Conservation (phyloP, 169 alveolate genomes). For the Plasmodium falciparum region DNA sequence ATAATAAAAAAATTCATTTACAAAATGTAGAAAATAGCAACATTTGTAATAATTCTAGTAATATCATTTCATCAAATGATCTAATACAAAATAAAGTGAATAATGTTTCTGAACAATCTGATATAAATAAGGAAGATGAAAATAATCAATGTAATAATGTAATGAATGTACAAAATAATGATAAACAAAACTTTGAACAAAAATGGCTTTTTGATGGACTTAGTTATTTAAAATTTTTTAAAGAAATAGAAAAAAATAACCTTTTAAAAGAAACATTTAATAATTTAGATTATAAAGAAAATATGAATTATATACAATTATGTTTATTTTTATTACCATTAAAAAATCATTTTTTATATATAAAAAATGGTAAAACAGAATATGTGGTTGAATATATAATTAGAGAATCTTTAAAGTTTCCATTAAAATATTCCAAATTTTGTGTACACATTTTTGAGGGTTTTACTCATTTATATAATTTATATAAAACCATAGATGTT, state of each 20-base stretch:
- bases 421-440: slow-evolving; percentile 66
- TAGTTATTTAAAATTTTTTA: slow-evolving; percentile 60
- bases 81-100: slow-evolving; percentile 6
- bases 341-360: slow-evolving; percentile 40
- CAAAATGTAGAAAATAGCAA: not conserved
- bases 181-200: not conserved
- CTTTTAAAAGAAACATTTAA: slow-evolving; percentile 27
- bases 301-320: slow-evolving; percentile 27
- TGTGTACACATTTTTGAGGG: slow-evolving; percentile 62
- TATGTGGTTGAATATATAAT: slow-evolving; percentile 37
- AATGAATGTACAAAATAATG: not conserved
- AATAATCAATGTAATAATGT: not conserved
- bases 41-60: not conserved
- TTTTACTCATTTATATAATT: slow-evolving; percentile 36
- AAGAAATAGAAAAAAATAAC: slow-evolving; percentile 39
- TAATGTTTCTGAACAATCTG: not conserved
- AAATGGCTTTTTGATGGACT: slow-evolving; percentile 51
- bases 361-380: slow-evolving; percentile 52
- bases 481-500: slow-evolving; percentile 48
- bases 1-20: not conserved
- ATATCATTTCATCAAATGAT: not conserved
- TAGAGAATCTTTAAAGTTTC: slow-evolving; percentile 71
- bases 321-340: slow-evolving; percentile 55
- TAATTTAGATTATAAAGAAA: slow-evolving; percentile 31
- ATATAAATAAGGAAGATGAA: not conserved